Evolutionary conservation across 352 stramenopile genomes (phyloP), one percentile per base, ranked within the genome.

Genomic region (Phytophthora agathidicida): DNA sequence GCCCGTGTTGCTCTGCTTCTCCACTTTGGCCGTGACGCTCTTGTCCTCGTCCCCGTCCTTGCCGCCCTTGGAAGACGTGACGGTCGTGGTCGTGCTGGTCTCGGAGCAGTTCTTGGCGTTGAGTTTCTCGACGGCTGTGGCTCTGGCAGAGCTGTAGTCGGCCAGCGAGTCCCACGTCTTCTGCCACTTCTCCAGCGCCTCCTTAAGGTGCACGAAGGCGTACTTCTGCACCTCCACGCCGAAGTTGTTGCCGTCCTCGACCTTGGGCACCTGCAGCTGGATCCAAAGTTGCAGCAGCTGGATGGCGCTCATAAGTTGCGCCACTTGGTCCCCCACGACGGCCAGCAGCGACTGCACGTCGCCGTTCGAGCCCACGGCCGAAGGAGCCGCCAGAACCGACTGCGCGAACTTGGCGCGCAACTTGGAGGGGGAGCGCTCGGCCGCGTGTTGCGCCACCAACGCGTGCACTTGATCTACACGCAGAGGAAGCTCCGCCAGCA

Each of bases 201-300:
- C 77, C 50, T 88, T 93, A 6, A 94, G 43, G 48, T 89, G 74
- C 63, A 84, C 65, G 65, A 67, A 80, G 26, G 83, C 80, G 48
- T 82, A 77, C 64, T 90, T 89, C 61, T 94, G 85, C 67, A 94
- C 85, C 57, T 94, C 85, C 36, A 94, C 85, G 51, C 85, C 85
- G 71, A 94, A 94, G 67, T 94, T 94, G 73, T 94, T 94, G 65
- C 85, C 85, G 59, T 94, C 85, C 27, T 78, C 79, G 42, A 93
- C 76, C 60, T 83, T 84, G 24, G 85, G 85, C 33, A 93, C 78
- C 22, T 83, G 75, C 49, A 94, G 63, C 49, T 85, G 71, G 31
- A 94, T 87, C 85, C 85, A 94, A 22, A 80, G 57, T 65, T 84
- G 64, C 45, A 94, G 71, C 60, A 68, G 58, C 55, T 86, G 60